Evolutionary conservation across 2,329 filamentous ascomycete species (phyloP), one percentile per base, ranked within the genome.

Genomic region (Pyrenochaeta sp.): DNA sequence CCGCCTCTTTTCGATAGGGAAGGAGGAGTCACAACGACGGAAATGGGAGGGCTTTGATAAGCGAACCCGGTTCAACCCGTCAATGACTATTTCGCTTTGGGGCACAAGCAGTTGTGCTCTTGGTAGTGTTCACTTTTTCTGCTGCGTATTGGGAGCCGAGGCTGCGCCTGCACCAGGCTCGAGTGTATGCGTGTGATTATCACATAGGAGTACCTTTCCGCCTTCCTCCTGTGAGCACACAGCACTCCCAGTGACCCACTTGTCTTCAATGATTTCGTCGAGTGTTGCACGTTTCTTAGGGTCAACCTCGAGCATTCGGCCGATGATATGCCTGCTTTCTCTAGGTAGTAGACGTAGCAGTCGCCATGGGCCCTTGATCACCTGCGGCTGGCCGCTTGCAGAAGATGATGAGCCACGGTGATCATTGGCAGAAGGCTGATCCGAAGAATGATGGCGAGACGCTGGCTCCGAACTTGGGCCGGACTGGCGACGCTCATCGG

Each of bases 321-420:
- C 89, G 49, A 99, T 90, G 58, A 99, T 92, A 71, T 94, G 89
- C 45, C 95, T 84, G 61, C 90, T 96, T 77, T 98, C 95, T 54
- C 94, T 84, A 0, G 95, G 95, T 9, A 99, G 81, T 31, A 98
- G 81, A 36, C 95, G 87, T 27, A 99, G 80, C 37, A 99, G 85
- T 41, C 95, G 86, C 90, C 94, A 96, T 2, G 95, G 95, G 0
- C 95, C 95, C 68, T 92, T 91, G 64, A 99, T 96, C 0, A 92
- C 86, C 27, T 79, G 75, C 42, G 78, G 77, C 69, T 63, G 59
- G 7, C 54, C 63, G 45, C 57, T 64, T 10, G 60, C 50, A 7
- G 63, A 47, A n/a, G 58, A 49, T n/a, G 66, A 61, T 14, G 64
- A 56, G 35, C 44, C 50, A 30, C 63, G 64, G 39, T 42, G 66